Evolutionary conservation across 331 rosid species (phyloP), one percentile per base, ranked within the genome.

Genomic region (Stylosanthes scabra): DNA sequence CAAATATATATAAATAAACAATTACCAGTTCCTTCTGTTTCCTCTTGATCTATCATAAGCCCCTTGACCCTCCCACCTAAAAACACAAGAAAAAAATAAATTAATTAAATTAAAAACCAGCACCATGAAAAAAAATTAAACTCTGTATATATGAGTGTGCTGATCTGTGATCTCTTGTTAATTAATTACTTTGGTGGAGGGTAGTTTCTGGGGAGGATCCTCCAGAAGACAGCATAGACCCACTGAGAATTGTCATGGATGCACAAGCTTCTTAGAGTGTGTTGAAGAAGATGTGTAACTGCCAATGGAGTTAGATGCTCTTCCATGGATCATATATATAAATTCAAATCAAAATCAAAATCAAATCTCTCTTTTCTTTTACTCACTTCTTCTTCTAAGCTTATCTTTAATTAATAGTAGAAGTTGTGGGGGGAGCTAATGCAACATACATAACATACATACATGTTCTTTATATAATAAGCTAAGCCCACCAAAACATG

Each of bases 211-310:
- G 97, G 97, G 11, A 90, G 87, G 90, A 93, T 93, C 83, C 98
- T 90, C 98, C 98, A 93, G 72, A 93, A 93, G 66, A 93, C 98
- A 0, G 98, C 98, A 83, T 93, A 93, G 84, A 93, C 90, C 98
- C 98, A 93, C 51, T 89, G 96, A 63, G 97, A 90, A 75, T 90
- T 88, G 71, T 90, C 92, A 76, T 87, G 97, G 85, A 75, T 80
- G 85, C 98, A 93, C 54, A 93, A 81, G 84, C 98, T 93, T 86
- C 96, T 86, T 11, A 93, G 88, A 13, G 98, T 90, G 89, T 93
- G 97, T 82, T 93, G 98, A 83, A 93, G 98, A 70, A 93, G 93
- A 86, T 93, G 98, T 20, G 97, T 90, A 65, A 87, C 96, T 70
- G 93, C 96, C 57, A 90, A 78, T 75, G 93, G 90, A 82, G 70